Evolutionary conservation across 495 filamentous ascomycete species (phyloP).

Genomic region (Aspergillus indologenus): DNA sequence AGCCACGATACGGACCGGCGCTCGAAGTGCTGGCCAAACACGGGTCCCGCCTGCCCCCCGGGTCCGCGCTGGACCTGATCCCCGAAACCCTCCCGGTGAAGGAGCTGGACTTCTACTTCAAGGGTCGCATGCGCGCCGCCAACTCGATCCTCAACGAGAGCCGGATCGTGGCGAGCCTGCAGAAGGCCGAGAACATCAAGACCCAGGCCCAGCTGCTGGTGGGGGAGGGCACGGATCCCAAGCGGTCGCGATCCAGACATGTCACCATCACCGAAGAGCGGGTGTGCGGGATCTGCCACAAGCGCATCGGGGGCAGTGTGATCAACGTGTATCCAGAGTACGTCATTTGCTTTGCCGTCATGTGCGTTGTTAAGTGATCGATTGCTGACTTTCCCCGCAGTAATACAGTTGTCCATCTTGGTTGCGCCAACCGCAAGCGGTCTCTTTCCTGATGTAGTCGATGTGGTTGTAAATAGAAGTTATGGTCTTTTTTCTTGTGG

Average conservation of each 20-base stretch:
- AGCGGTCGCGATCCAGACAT: constrained; percentile 60
- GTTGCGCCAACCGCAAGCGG: constrained; percentile 58
- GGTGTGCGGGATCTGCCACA: constrained; percentile 88
- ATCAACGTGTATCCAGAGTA: constrained; percentile 72
- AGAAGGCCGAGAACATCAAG: constrained; percentile 68
- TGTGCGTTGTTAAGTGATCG: neutral
- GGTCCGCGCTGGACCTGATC: constrained; percentile 80
- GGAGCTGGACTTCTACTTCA: constrained; percentile 88
- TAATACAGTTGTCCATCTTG: constrained; percentile 76
- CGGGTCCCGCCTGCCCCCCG: constrained; percentile 84
- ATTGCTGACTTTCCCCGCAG: constrained; percentile 32
- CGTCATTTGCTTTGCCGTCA: constrained; percentile 28
- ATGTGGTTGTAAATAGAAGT: constrained; percentile 20
- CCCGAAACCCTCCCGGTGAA: constrained; percentile 72
- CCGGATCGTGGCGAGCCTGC: constrained; percentile 68
- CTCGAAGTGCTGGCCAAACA: constrained; percentile 85
- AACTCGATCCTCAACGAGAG: constrained; percentile 76
- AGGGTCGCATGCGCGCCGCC: constrained; percentile 82
- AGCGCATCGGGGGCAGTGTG: constrained; percentile 84
- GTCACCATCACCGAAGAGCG: constrained; percentile 82
- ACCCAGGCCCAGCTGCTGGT: constrained; percentile 69
- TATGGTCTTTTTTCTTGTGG: constrained; percentile 13
- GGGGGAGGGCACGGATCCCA: constrained; percentile 52
- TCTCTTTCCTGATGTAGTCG: constrained; percentile 20
- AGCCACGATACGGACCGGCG: constrained; percentile 72